Evolutionary conservation across 2,329 filamentous ascomycete genomes (phyloP), one percentile per base, ranked within the genome.

Genomic region (Microthyrium microscopicum): DNA sequence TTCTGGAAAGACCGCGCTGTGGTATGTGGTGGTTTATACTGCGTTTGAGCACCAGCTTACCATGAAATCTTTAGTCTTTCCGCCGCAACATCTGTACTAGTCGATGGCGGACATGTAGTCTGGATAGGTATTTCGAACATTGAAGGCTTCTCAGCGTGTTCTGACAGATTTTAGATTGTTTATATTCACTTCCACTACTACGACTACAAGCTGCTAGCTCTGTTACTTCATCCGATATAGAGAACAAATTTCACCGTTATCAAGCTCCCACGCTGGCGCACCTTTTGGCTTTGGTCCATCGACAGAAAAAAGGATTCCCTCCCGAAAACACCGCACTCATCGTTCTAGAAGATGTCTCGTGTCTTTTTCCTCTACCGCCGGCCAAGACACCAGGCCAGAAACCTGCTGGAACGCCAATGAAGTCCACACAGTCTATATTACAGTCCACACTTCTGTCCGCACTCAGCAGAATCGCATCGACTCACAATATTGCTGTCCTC

Each of bases 1-100:
- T 2, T 70, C 70, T 18, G 87, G 85, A 20, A 94, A 92, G 62
- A 92, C 83, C 4, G 66, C 77, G 9, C 60, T 94, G 44, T 79
- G 76, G 79, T 87, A 62, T 57, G 70, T 57, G 30, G 38, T 15
- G 35, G 40, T 33, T 37, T 33, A 34, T 38, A 25, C 13, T 28
- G 42, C 42, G 26, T 36, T 39, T 41, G 20, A 20, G 32, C 25
- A 12, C 29, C 12, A 30, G 37, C 29, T 37, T 7, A 26, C 12
- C 9, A 25, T 6, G 9, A 12, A 35, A 34, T 11, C 21, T 19
- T 34, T 49, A 87, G 81, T 22, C 66, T 87, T 44, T 80, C 83
- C 49, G 57, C 81, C 27, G 65, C 74, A 39, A 66, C 68, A 9
- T 73, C 68, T 50, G 70, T 73, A 13, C 54, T 92, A 31, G 57